Evolutionary conservation across 495 filamentous ascomycete species (phyloP).

Genomic region (Xanthoparmelia taractica): DNA sequence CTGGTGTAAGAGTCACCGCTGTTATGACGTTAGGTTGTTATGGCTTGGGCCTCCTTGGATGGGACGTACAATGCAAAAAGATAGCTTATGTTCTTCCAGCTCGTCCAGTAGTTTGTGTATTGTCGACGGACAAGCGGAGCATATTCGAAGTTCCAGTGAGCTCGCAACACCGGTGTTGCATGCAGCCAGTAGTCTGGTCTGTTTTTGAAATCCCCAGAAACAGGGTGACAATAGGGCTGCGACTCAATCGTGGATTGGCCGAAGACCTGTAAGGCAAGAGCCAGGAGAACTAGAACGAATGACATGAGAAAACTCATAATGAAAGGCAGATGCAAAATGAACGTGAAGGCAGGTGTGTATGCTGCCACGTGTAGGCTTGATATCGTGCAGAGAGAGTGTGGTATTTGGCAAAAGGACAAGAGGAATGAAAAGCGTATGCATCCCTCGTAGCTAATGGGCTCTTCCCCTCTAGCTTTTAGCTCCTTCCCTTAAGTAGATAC

Average conservation of each 20-base stretch:
- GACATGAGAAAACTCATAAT: neutral
- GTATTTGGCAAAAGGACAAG: neutral
- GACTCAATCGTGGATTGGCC: neutral
- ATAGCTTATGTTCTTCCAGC: slow-evolving; percentile 22
- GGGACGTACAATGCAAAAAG: slow-evolving; percentile 25
- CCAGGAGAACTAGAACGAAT: slow-evolving; percentile 3
- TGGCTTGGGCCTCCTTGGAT: neutral
- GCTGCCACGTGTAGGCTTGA: neutral
- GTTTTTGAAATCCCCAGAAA: slow-evolving; percentile 8
- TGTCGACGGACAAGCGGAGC: slow-evolving; percentile 1
- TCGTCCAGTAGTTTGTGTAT: slow-evolving; percentile 15
- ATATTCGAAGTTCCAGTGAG: neutral
- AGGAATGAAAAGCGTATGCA: neutral
- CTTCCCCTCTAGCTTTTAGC: neutral
- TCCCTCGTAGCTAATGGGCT: neutral
- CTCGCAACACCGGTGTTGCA: slow-evolving; percentile 18
- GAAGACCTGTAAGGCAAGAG: neutral
- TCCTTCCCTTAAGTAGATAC: neutral
- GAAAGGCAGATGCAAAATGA: neutral
- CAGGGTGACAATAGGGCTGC: slow-evolving; percentile 17
- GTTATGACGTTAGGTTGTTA: slow-evolving; percentile 28
- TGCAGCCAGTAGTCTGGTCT: slow-evolving; percentile 17
- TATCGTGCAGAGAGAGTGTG: neutral
- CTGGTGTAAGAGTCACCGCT: slow-evolving; percentile 54
- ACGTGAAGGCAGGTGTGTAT: neutral